These are phyloP conservation scores for Tetrahymena thermophila DNA, from an alignment of 73 alveolate genomes.

Conservation along the genomic window DNA sequence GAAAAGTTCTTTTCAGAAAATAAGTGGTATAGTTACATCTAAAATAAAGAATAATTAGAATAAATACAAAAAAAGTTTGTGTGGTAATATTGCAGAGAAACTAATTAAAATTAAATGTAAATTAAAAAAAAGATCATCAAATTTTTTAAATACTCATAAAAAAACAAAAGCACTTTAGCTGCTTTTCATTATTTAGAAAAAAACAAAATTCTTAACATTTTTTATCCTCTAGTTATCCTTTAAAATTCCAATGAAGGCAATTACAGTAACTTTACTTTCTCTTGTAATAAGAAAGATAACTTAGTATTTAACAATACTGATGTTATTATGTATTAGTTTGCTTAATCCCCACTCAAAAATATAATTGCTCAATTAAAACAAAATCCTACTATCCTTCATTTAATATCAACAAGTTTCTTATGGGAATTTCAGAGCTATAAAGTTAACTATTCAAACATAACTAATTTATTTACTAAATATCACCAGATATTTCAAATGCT, in stretches of 20 bases:
- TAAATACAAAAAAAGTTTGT: not conserved
- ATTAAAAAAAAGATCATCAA: not conserved
- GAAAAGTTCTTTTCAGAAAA: not conserved
- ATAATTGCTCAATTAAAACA: not conserved
- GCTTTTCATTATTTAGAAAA: not conserved
- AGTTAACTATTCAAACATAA: not conserved
- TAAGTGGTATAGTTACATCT: not conserved
- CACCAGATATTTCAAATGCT: too few relatives aligned
- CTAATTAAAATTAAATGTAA: not conserved
- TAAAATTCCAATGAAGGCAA: not conserved
- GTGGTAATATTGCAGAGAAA: not conserved
- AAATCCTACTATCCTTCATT: not conserved
- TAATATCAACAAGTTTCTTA: not conserved
- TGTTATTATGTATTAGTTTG: too few relatives aligned
- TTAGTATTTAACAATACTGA: not conserved
- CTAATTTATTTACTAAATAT: not conserved
- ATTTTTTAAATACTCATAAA: not conserved
- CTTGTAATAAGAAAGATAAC: not conserved
- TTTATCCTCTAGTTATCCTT: not conserved
- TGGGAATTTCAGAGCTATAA: not conserved
- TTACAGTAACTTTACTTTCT: not conserved
- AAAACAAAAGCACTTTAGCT: not conserved
- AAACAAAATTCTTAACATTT: too few relatives aligned
- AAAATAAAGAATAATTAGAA: not conserved
- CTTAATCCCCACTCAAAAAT: not conserved